phyloP scores from a whole-genome alignment of 495 filamentous ascomycete genomes.

The Talaromyces adpressus region DNA sequence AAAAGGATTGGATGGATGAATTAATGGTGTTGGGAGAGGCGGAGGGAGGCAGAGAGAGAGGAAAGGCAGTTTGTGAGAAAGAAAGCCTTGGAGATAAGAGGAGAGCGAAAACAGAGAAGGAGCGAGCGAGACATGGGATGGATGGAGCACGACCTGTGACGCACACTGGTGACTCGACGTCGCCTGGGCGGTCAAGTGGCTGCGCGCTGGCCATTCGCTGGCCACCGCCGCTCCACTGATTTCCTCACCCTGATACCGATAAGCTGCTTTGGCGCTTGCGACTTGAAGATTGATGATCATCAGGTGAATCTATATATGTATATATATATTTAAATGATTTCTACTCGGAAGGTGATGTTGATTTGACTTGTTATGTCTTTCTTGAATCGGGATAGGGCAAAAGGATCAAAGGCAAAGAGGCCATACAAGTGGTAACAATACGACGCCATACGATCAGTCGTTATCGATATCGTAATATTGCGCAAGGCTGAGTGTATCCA shows the following conservation, averaged over 20 bases:
- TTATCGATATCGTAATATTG: conserved; percentile 2
- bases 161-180: conserved; percentile 8
- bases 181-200: neutral
- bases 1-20: neutral
- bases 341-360: neutral
- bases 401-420: neutral
- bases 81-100: neutral
- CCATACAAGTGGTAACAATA: no score
- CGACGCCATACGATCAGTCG: neutral
- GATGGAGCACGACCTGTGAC: conserved; percentile 6
- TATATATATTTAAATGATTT: neutral
- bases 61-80: neutral
- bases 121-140: neutral
- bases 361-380: neutral
- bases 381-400: neutral
- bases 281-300: no score
- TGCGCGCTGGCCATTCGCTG: neutral
- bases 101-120: neutral
- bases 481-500: neutral
- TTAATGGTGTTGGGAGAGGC: neutral
- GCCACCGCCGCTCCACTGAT: neutral
- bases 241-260: neutral
- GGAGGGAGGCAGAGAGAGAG: neutral
- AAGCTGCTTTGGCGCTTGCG: no score
- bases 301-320: neutral